Evolutionary conservation across 208 protist genomes (phyloP).

Genomic region (Trypanosoma vivax): DNA sequence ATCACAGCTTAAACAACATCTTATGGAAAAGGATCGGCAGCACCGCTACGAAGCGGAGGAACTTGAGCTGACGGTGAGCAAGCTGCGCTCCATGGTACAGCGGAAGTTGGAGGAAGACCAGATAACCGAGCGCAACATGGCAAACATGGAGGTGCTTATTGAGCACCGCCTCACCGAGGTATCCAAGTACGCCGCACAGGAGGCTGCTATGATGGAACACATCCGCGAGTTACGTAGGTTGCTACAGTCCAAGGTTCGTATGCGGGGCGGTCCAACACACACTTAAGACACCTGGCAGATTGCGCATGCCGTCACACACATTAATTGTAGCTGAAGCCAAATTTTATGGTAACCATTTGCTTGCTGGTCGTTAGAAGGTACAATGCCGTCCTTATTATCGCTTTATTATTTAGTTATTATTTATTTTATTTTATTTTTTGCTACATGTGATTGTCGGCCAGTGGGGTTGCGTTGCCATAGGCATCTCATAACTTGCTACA

Average conservation of each 20-base stretch:
- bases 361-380: too few species aligned
- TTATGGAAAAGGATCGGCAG: constrained; percentile 8
- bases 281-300: too few species aligned
- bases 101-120: constrained; percentile 50
- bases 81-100: constrained; percentile 48
- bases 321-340: too few species aligned
- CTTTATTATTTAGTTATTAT: too few species aligned
- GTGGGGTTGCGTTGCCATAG: too few species aligned
- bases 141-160: constrained; percentile 37
- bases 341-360: too few species aligned
- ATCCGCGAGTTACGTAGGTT: constrained; percentile 25
- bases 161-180: constrained; percentile 32
- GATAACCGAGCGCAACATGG: constrained; percentile 37
- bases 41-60: constrained; percentile 17
- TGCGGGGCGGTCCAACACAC: too few species aligned
- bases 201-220: constrained; percentile 27
- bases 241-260: not conserved
- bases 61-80: constrained; percentile 28
- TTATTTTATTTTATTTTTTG: too few species aligned
- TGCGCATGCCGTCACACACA: too few species aligned
- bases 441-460: too few species aligned
- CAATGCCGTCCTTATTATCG: too few species aligned
- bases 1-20: constrained; percentile 4
- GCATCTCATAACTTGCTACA: too few species aligned
- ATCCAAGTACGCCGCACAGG: constrained; percentile 22